phyloP scores from a whole-genome alignment of 441 rosid species.

The Pelargonium australe region DNA sequence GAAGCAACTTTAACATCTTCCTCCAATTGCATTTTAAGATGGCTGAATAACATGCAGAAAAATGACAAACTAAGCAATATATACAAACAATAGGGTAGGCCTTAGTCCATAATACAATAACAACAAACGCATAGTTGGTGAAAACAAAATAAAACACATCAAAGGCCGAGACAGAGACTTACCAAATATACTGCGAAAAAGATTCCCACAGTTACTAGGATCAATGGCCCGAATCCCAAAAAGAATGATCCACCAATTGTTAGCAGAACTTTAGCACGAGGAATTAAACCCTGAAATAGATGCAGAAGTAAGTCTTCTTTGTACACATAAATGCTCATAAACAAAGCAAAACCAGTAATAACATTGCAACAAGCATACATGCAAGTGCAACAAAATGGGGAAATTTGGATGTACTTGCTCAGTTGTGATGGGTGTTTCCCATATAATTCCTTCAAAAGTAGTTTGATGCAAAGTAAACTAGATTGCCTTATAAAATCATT shows the following conservation, averaged over 20 bases:
- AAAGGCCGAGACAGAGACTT: slow-evolving; percentile 27
- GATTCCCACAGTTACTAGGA: slow-evolving; percentile 55
- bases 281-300: slow-evolving; percentile 77
- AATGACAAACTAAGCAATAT: neutral
- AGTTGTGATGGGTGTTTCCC: neutral
- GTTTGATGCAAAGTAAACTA: neutral
- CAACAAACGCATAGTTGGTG: neutral
- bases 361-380: neutral
- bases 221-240: slow-evolving; percentile 80
- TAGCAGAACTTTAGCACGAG: slow-evolving; percentile 76
- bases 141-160: slow-evolving; percentile 9
- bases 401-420: neutral
- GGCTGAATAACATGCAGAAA: neutral
- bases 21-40: neutral
- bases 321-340: neutral
- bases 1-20: neutral
- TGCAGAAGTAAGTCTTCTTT: neutral
- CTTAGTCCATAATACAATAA: slow-evolving; percentile 2
- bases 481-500: neutral
- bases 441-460: neutral
- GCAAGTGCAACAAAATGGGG: neutral
- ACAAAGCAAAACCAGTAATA: neutral
- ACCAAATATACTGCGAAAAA: slow-evolving; percentile 75
- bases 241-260: slow-evolving; percentile 89
- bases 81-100: neutral